Percentiles rank a stretch among this genome's conserved stretches.
These are phyloP conservation scores for Adansonia grandidieri DNA, from an alignment of 441 rosid species.

Conservation along the genomic window DNA sequence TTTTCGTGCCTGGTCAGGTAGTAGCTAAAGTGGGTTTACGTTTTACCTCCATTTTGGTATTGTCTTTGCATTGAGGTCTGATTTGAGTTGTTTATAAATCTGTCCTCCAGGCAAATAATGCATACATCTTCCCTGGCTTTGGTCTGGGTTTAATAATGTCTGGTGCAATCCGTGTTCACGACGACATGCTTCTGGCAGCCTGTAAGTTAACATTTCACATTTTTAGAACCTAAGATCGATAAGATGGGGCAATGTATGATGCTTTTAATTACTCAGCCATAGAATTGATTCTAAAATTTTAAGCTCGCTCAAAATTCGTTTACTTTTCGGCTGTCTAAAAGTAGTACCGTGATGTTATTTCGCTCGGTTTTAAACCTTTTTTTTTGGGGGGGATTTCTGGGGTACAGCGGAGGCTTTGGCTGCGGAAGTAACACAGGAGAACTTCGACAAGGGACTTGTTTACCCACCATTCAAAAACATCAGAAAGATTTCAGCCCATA, in stretches of 20 bases:
- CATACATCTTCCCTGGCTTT: slow-evolving; percentile 90
- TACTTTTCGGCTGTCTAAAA: background rate
- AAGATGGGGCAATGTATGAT: background rate
- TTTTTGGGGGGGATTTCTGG: background rate
- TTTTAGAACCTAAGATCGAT: background rate
- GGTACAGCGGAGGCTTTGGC: slow-evolving; percentile 83
- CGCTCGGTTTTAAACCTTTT: background rate
- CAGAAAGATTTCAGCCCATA: slow-evolving; percentile 84
- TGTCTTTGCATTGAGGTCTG: background rate
- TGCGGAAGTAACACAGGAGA: slow-evolving; percentile 66
- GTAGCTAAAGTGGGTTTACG: background rate
- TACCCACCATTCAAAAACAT: slow-evolving; percentile 82
- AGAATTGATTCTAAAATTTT: background rate
- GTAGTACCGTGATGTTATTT: background rate
- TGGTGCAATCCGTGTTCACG: slow-evolving; percentile 84
- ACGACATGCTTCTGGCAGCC: slow-evolving; percentile 85
- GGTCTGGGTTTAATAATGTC: slow-evolving; percentile 89
- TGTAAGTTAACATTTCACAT: slow-evolving; percentile 39
- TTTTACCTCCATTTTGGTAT: background rate
- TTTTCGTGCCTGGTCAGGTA: slow-evolving; percentile 77
- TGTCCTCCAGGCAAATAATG: slow-evolving; percentile 72
- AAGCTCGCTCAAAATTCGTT: background rate
- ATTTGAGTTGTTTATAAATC: slow-evolving; percentile 18
- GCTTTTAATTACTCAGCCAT: background rate
- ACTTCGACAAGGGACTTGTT: slow-evolving; percentile 75